Evolutionary conservation across 2,329 filamentous ascomycete genomes (phyloP), one percentile per base, ranked within the genome.

Genomic region (Mycosphaerella arachidis): DNA sequence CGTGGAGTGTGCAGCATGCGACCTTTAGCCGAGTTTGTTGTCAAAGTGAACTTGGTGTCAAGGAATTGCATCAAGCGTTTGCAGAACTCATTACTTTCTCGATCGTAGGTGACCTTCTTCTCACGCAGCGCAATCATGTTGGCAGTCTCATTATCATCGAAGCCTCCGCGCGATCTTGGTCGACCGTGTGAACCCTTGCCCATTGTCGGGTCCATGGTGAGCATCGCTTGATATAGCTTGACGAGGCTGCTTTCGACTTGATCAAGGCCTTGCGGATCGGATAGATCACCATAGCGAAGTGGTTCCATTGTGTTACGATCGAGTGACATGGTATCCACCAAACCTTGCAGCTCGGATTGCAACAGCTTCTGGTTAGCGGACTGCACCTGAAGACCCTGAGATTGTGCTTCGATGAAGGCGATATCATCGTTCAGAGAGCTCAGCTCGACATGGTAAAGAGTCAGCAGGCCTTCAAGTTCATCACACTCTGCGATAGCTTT

Each of bases 351-450:
- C 74, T 99, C 94, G 63, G 88, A 90, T 74, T 93, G 91, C 51
- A 99, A 82, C 30, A 96, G 83, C 74, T 96, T 96, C 73, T 99
- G 94, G 69, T 99, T 99, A 45, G 94, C 91, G 20, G 93, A 93
- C 75, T 97, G 94, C 6, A 99, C 93, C 71, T 99, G 94, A 51
- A 99, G 79, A 79, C 94, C 94, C 76, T 99, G 93, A 6, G 91
- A 92, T 75, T 99, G 94, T 1, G 94, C 92, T 77, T 99, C 94
- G 65, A 99, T 97, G 72, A 95, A 97, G 3, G 92, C 88, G 68
- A 99, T 95, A 69, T 99, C 94, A 53, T 97, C 93, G 58, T 92
- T 92, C 31, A 99, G 82, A 53, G 92, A 97, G 69, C 91, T 91
- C 63, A 99, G 81, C 74, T 99, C 94, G 29, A 97, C 94, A 51